Conservation (phyloP, 2,329 filamentous ascomycete species). For the Exophiala viscosa region DNA sequence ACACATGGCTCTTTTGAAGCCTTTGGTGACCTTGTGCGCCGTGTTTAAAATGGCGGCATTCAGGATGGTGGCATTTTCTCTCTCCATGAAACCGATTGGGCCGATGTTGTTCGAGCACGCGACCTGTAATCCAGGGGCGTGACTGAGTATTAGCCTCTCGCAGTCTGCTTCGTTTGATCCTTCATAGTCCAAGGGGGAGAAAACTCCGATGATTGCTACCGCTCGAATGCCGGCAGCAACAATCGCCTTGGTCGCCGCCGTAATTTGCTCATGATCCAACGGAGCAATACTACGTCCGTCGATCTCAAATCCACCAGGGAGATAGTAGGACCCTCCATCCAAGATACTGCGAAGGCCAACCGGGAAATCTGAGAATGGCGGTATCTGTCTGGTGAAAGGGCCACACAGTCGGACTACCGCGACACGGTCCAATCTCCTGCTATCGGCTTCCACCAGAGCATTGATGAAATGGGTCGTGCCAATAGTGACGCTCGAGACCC, state of each 20-base stretch:
- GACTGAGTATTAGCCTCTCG: slow-evolving; percentile 19
- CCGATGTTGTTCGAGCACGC: too few species aligned
- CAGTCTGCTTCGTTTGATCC: slow-evolving; percentile 41
- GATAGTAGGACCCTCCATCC: slow-evolving; percentile 41
- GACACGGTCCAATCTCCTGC: slow-evolving; percentile 41
- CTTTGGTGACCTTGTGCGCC: slow-evolving; percentile 54
- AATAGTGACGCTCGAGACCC: slow-evolving; percentile 48
- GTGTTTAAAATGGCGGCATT: slow-evolving; percentile 61
- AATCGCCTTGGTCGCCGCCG: slow-evolving; percentile 34
- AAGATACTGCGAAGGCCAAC: slow-evolving; percentile 37
- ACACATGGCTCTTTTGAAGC: slow-evolving; percentile 53
- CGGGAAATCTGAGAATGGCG: slow-evolving; percentile 48
- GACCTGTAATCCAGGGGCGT: too few species aligned
- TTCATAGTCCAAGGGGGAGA: slow-evolving; percentile 45
- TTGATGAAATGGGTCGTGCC: slow-evolving; percentile 53
- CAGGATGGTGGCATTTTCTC: slow-evolving; percentile 63
- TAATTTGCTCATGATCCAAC: slow-evolving; percentile 39
- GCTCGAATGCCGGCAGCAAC: slow-evolving; percentile 35
- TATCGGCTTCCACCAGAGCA: slow-evolving; percentile 47
- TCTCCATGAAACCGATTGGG: slow-evolving; percentile 48
- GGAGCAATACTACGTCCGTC: slow-evolving; percentile 45
- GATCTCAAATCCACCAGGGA: slow-evolving; percentile 47
- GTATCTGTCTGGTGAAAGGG: slow-evolving; percentile 40
- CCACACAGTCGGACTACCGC: slow-evolving; percentile 48
- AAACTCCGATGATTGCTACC: slow-evolving; percentile 46